These are phyloP conservation scores for Apiotrichum brassicae DNA, from an alignment of 1,284 basidiomycete genomes.

Conservation along the genomic window DNA sequence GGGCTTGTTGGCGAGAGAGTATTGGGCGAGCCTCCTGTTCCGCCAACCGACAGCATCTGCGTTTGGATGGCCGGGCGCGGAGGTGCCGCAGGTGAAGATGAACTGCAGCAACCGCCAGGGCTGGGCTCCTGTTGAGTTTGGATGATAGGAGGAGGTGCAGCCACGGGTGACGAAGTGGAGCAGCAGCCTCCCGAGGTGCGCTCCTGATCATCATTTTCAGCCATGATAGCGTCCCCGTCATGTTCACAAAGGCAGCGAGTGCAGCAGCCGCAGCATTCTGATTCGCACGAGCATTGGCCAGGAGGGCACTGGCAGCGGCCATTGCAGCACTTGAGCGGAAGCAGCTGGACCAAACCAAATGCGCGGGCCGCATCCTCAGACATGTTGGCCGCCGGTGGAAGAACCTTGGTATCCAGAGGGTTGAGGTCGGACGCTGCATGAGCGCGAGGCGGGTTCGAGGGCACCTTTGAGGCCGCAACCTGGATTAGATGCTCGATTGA, in stretches of 20 bases:
- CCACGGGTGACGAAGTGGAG: background rate
- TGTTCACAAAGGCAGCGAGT: slow-evolving; percentile 39
- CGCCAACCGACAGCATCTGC: background rate
- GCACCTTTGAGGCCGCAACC: slow-evolving; percentile 40
- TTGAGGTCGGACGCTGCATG: slow-evolving; percentile 20
- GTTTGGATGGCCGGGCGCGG: background rate
- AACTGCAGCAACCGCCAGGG: background rate
- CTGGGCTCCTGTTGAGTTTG: background rate
- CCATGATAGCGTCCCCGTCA: slow-evolving; percentile 28
- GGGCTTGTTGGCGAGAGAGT: slow-evolving; percentile 3
- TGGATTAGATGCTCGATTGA: slow-evolving; percentile 45
- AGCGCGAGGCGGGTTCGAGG: slow-evolving; percentile 18
- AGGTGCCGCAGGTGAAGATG: slow-evolving; percentile 1
- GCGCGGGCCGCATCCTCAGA: slow-evolving; percentile 35
- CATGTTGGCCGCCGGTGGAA: slow-evolving; percentile 30
- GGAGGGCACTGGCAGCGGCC: slow-evolving; percentile 45
- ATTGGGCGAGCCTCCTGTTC: background rate
- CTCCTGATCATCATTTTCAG: slow-evolving; percentile 3
- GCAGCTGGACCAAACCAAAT: slow-evolving; percentile 40
- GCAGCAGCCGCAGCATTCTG: slow-evolving; percentile 48
- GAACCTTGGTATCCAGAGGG: slow-evolving; percentile 35
- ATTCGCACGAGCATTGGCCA: slow-evolving; percentile 43
- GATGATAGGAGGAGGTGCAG: background rate
- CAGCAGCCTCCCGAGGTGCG: slow-evolving; percentile 4
- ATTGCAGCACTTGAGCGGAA: slow-evolving; percentile 46